Evolutionary conservation across 1,284 basidiomycete genomes (phyloP), one percentile per base, ranked within the genome.

Genomic region (Trichosporon asahii): DNA sequence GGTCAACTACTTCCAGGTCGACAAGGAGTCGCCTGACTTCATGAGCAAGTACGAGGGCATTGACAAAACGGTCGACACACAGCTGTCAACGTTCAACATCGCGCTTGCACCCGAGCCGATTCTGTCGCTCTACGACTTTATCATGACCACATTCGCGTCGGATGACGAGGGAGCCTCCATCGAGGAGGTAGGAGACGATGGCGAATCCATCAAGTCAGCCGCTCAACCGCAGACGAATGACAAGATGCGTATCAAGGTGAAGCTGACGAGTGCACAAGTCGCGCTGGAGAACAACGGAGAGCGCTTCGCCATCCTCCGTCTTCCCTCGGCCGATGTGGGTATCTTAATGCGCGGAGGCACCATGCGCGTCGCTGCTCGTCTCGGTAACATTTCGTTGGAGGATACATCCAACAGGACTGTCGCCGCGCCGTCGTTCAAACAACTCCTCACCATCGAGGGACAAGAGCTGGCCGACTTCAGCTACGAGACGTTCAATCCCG

Each of bases 91-190:
- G 0, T 91, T 99, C 83, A 88, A 95, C 73, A 90, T 99, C 82
- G 89, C 90, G 71, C 90, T 93, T 1, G 92, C 92, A 3, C 94
- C 97, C 1, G 94, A 95, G 78, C 95, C 96, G 21, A 91, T 99
- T 63, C 85, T 99, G 53, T 88, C 90, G 1, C 85, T 99, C 11
- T 99, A 98, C 83, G 95, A 99, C 84, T 98, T 98, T 85, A 90
- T 99, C 83, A 97, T 99, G 91, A 92, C 93, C 6, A 97, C 95
- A 0, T 98, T 98, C 82, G 91, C 94, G 15, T 88, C 91, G 4
- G 80, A 86, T 27, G 57, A 85, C 65, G 79, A 83, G 35, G 67
- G 25, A 5, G 44, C 27, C 7, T 31, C 27, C 23, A n/a, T 21
- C 72, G 68, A 76, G 5, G 57, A 69, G 23, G 31, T 60, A 46